Conservation (phyloP, 176 grass and related monocot species). For the Rhipidocladum racemiflorum region DNA sequence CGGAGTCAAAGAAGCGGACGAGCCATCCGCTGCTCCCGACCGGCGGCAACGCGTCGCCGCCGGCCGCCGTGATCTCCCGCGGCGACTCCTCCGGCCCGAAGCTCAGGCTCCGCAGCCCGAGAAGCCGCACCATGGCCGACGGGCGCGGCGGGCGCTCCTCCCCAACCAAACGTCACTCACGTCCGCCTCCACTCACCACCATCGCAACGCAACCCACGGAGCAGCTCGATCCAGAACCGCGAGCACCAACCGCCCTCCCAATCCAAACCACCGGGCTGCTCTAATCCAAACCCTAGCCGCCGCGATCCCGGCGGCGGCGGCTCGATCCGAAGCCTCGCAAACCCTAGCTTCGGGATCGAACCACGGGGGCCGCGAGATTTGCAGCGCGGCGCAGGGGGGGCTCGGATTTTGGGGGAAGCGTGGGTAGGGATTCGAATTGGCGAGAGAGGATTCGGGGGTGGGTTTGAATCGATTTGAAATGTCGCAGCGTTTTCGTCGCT, state of each 20-base stretch:
- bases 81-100: conserved; percentile 86
- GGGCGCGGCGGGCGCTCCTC: neutral
- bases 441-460: neutral
- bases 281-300: conserved; percentile 35
- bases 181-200: conserved; percentile 14
- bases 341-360: conserved; percentile 39
- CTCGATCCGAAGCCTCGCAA: conserved; percentile 34
- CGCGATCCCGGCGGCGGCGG: neutral
- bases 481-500: conserved; percentile 35
- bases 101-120: conserved; percentile 66
- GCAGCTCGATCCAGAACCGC: conserved; percentile 37
- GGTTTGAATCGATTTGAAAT: conserved; percentile 24
- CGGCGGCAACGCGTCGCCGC: conserved; percentile 49
- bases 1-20: conserved; percentile 95
- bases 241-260: neutral
- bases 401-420: conserved; percentile 5
- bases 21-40: conserved; percentile 91
- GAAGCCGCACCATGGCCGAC: conserved; percentile 83
- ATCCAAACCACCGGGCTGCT: neutral
- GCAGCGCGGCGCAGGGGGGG: neutral
- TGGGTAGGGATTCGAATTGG: conserved; percentile 26
- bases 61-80: conserved; percentile 64
- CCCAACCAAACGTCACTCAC: conserved; percentile 21
- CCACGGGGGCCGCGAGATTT: neutral
- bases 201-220: neutral